Conservation (phyloP, 441 rosid species). For the Aquilaria agallochum region DNA sequence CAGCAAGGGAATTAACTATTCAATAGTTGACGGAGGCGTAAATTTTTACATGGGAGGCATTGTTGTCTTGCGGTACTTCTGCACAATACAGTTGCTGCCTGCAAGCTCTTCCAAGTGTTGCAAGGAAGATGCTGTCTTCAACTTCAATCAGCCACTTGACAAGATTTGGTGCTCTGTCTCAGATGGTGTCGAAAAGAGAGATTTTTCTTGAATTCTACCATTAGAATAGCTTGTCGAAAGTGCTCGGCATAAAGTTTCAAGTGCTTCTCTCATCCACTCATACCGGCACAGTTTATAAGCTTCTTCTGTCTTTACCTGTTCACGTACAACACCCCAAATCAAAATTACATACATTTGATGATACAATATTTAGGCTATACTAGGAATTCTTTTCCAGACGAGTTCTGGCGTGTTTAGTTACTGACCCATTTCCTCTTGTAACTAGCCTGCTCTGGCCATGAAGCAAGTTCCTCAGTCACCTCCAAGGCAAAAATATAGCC, state of each 20-base stretch:
- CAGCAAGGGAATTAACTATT: not conserved
- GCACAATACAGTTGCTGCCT: constrained; percentile 18
- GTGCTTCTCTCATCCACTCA: constrained; percentile 63
- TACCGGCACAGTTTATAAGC: constrained; percentile 50
- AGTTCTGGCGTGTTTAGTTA: not conserved
- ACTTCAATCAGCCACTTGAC: constrained; percentile 15
- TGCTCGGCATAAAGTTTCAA: constrained; percentile 24
- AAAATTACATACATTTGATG: no score
- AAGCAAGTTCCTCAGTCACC: constrained; percentile 56
- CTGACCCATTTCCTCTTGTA: constrained; percentile 56
- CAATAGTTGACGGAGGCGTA: constrained; percentile 3
- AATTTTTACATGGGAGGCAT: no score
- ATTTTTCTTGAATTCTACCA: constrained; percentile 9
- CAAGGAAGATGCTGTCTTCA: constrained; percentile 13
- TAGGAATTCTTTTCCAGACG: no score
- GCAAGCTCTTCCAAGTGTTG: constrained; percentile 23
- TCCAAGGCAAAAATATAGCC: constrained; percentile 61
- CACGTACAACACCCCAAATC: no score
- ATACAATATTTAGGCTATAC: no score
- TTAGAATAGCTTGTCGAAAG: constrained; percentile 9
- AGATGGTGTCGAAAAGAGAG: constrained; percentile 11
- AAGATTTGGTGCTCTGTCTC: constrained; percentile 21
- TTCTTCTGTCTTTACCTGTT: constrained; percentile 40
- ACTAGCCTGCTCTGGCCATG: constrained; percentile 51
- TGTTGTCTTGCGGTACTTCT: constrained; percentile 1